These are phyloP conservation scores for Apiotrichum mycotoxinovorans DNA, from an alignment of 1,284 basidiomycete genomes.

Conservation along the genomic window DNA sequence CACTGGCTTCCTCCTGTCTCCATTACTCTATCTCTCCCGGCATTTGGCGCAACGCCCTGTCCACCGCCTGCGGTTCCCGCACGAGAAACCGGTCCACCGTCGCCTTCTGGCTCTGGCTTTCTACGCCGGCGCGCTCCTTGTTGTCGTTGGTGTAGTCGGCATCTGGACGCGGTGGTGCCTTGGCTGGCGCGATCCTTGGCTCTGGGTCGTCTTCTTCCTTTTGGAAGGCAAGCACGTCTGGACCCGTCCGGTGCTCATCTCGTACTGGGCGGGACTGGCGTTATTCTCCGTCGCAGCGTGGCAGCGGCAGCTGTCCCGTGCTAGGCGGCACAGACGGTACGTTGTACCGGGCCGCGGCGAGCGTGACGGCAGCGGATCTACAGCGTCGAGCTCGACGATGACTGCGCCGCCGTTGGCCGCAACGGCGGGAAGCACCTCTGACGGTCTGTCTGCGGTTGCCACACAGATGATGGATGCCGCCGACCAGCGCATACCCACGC, in stretches of 20 bases:
- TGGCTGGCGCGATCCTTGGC: constrained; percentile 78
- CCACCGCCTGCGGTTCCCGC: constrained; percentile 80
- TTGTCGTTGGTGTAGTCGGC: constrained; percentile 82
- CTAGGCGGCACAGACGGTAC: constrained; percentile 58
- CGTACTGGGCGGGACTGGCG: constrained; percentile 80
- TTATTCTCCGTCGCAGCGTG: constrained; percentile 84
- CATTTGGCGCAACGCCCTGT: constrained; percentile 88
- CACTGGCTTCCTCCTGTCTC: constrained; percentile 89
- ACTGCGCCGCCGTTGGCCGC: background rate
- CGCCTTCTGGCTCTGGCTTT: constrained; percentile 81
- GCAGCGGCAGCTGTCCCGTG: constrained; percentile 79
- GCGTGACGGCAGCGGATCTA: background rate
- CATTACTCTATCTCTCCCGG: constrained; percentile 85
- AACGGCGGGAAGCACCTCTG: background rate
- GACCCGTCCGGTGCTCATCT: constrained; percentile 74
- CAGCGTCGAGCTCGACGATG: background rate
- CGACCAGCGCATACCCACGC: constrained; percentile 79
- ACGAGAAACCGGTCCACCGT: constrained; percentile 79
- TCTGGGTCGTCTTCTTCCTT: constrained; percentile 75
- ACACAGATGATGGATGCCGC: constrained; percentile 79
- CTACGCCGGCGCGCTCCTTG: constrained; percentile 70
- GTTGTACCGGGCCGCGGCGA: constrained; percentile 21
- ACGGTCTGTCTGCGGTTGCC: constrained; percentile 50
- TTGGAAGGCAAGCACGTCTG: constrained; percentile 71
- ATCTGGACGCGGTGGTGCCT: constrained; percentile 90